These are phyloP conservation scores for Nakataea oryzae DNA, from an alignment of 2,329 filamentous ascomycete genomes.

Conservation along the genomic window DNA sequence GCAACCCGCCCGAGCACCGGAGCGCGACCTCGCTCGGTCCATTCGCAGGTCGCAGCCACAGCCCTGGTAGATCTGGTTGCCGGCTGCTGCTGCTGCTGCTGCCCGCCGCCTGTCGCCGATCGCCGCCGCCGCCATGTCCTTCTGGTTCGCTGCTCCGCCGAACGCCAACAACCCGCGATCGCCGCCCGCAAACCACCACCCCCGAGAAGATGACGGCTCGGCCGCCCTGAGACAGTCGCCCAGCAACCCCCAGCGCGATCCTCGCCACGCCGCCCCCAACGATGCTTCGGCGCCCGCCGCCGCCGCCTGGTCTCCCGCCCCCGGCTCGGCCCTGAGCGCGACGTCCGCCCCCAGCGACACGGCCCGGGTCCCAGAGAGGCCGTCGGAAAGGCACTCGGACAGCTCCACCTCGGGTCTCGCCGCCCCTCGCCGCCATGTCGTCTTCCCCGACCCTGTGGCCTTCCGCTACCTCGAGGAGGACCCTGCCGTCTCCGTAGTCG, in stretches of 20 bases:
- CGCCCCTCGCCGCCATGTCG: slow-evolving; percentile 30
- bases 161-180: neutral
- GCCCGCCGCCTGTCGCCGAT: too few species aligned
- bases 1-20: neutral
- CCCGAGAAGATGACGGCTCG: neutral
- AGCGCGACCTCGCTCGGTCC: neutral
- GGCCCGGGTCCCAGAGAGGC: neutral
- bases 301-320: neutral
- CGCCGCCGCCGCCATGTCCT: neutral
- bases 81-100: neutral
- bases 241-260: neutral
- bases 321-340: neutral
- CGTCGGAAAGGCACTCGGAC: neutral
- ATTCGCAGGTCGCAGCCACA: neutral
- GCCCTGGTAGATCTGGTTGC: neutral
- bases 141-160: neutral
- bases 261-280: neutral
- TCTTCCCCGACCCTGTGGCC: slow-evolving; percentile 49
- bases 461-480: slow-evolving; percentile 79
- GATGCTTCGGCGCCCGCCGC: neutral
- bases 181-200: neutral
- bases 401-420: neutral
- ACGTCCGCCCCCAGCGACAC: neutral
- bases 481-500: slow-evolving; percentile 60
- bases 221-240: neutral